Evolutionary conservation across 768 basidiomycete genomes (phyloP), one percentile per base, ranked within the genome.

Genomic region (Tulasnella sp.): DNA sequence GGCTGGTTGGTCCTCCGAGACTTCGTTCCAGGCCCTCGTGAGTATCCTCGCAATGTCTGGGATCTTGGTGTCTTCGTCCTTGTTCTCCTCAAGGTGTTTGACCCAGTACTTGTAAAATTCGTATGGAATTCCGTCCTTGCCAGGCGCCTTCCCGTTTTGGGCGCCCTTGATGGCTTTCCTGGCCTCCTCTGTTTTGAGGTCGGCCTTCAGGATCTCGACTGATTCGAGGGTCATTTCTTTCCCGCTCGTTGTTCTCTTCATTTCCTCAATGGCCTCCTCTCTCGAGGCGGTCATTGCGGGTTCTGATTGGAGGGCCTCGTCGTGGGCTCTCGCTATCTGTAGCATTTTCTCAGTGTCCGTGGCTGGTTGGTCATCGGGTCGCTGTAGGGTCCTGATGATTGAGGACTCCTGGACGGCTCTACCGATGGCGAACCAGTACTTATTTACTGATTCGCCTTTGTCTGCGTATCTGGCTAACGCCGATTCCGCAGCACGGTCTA

Each of bases 31-130:
- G 16, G 74, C 72, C 31, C 58, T 76, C 19, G 16, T 75, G 73
- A 77, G 76, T 19, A 77, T 19, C n/a, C 27, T 39, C 14, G n/a
- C 24, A 76, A 77, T 77, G n/a, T 24, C 74, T 39, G n/a, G 48
- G n/a, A 21, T n/a, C 21, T 39, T 75, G 19, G 27, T 76, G 27
- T 24, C 48, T 27, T 18, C 74, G 16, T 75, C 16, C 1, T 14
- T 18, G 16, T 18, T 77, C 39, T 16, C 24, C 18, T 75, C 21
- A 12, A 12, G 21, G 42, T 77, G 24, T 16, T n/a, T 27, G 16
- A 16, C 14, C 14, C 48, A 77, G 18, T 75, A 18, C 74, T 77
- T 76, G n/a, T 27, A 77, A 18, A 77, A 46, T 77, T 77, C 58
- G 27, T 21, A 24, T 76, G 58, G 62, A 27, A 77, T 14, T 14